Evolutionary conservation across 2,329 filamentous ascomycete species (phyloP), one percentile per base, ranked within the genome.

Genomic region (Paecilomyces formosus): DNA sequence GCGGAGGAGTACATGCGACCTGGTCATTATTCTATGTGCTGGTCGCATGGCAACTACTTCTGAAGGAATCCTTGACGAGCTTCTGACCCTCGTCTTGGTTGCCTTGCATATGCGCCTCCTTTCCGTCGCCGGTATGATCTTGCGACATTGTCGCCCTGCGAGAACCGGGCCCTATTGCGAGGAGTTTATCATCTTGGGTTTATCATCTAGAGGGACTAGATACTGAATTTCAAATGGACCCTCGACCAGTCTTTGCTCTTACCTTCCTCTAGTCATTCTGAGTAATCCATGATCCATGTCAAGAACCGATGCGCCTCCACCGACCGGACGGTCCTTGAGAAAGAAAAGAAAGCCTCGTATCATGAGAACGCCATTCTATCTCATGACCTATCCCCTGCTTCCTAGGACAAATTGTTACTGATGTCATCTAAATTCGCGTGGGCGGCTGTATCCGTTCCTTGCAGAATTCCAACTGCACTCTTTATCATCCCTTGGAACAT

Each of bases 71-170:
- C 50, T 52, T 52, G 50, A 52, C 53, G 60, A 61, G 60, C 58
- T 61, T 58, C 59, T 58, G 58, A 56, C 56, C 57, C 60, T 61
- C 60, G 60, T 54, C 58, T 52, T 50, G 52, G 57, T 57, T 35
- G 57, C 55, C 56, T 35, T 52, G 4, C 13, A 15, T 8, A 13
- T n/a, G 21, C 21, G 21, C 21, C 39, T 45, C 39, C 35, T 18
- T n/a, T 39, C 13, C 24, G 13, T 39, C n/a, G 39, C 39, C 9
- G 39, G 39, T 18, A 9, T 18, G 7, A 45, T 9, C 39, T 45
- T 9, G 39, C n/a, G 39, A 45, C 39, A 21, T 45, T 18, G 8
- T n/a, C 18, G 39, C 18, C 39, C 5, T 45, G 18, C 18, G 18
- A 8, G 39, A 18, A 45, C 9, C 18, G 39, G 18, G 6, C 39